Base-by-base conservation (phyloP, 2,329 filamentous ascomycete species). In the Myrmaecium sp. region DNA sequence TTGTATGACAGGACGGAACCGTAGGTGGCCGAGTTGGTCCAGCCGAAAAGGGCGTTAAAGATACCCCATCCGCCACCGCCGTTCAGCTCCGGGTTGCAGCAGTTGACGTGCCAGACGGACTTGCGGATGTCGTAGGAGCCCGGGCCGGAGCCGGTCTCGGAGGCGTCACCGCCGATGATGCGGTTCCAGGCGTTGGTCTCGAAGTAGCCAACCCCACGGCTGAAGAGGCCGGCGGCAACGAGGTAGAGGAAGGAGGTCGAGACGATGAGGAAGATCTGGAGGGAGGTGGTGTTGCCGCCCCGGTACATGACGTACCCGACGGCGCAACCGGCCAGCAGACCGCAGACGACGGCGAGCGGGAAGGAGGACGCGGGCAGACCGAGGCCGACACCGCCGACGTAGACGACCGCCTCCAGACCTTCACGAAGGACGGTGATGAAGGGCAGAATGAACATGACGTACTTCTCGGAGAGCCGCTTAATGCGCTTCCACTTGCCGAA, bases 1-100 rank as follows among this genome's bases (percentile, higher is more conserved):
- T 89, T 91, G 57, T 92, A 92, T 1, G 77, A 73, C 34, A 92
- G 70, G 35, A 92, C 76, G 1, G 79, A 84, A 27, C 81, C 81
- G 41, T 86, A 84, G 2, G 82, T 91, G 4, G 79, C 83, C 9
- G 77, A 81, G 56, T 92, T 92, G 33, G 72, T 68, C 83, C 83
- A 93, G 30, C 83, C 82, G 6, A 92, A 61, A 26, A 92, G 62
- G 32, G 79, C 72, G 40, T 91, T 86, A 61, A 92, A 82, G 37
- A 92, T 71, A 29, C 79, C 80, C 82, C 81, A 92, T 21, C 77
- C 79, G 17, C 74, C 72, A 24, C 75, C 75, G 14, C 77, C 75
- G 34, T 80, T 73, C 17, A 74, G 52, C 27, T 70, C 55, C 0
- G 81, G 75, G 39, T 69, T 84, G 48, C 80, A 89, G 58, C 78